A percentile compares a stretch with the other conserved stretches of the same genome.
Conservation (phyloP, 2,329 filamentous ascomycete genomes). For the Atkinsonella texensis region DNA sequence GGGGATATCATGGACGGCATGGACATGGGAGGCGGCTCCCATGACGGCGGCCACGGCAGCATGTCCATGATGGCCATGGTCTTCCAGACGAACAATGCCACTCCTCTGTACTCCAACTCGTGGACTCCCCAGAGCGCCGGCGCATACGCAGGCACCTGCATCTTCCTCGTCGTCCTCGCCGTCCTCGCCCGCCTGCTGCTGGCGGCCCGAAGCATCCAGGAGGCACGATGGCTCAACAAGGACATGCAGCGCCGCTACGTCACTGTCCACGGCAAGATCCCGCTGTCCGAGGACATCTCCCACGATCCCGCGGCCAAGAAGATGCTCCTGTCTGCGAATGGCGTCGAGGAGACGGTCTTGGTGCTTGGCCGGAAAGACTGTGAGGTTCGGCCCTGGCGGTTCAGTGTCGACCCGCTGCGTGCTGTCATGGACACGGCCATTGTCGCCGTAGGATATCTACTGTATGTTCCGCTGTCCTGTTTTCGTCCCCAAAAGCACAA, state of each 20-base stretch:
- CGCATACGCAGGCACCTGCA: conserved; percentile 77
- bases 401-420: conserved; percentile 66
- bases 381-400: conserved; percentile 58
- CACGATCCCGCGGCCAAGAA: conserved; percentile 50
- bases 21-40: conserved; percentile 7
- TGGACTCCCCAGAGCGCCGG: conserved; percentile 66
- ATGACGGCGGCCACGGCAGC: conserved; percentile 6
- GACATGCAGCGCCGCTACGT: conserved; percentile 69
- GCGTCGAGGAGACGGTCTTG: conserved; percentile 68
- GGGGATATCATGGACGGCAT: conserved; percentile 9
- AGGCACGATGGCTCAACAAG: conserved; percentile 52
- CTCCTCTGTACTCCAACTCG: conserved; percentile 43
- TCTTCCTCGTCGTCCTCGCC: conserved; percentile 74
- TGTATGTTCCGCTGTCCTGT: conserved; percentile 46
- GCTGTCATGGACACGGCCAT: conserved; percentile 59
- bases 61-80: conserved; percentile 31
- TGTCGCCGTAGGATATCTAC: conserved; percentile 68
- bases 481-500: too few species aligned
- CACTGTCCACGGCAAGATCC: conserved; percentile 52
- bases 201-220: conserved; percentile 55
- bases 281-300: conserved; percentile 46
- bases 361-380: conserved; percentile 50
- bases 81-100: conserved; percentile 47
- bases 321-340: conserved; percentile 60
- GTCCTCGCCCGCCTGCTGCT: conserved; percentile 57